Evolutionary conservation across 2,329 filamentous ascomycete species (phyloP).

Genomic region (Talaromyces rugulosus): DNA sequence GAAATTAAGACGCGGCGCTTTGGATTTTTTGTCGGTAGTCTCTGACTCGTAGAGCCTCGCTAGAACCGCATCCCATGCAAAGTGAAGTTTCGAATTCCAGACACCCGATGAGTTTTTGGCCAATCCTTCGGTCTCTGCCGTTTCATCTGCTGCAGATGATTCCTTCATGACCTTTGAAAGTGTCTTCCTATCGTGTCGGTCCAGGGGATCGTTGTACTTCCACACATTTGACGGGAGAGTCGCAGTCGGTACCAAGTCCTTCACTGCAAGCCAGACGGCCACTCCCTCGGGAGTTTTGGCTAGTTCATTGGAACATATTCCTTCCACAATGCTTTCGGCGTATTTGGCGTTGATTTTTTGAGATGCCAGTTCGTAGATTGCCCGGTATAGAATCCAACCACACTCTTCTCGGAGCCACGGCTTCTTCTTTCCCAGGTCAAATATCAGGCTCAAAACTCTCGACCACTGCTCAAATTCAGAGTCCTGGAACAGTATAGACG

Average conservation of each 20-base stretch:
- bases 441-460: constrained; percentile 66
- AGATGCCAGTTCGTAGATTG: constrained; percentile 53
- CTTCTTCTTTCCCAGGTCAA: constrained; percentile 73
- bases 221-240: constrained; percentile 67
- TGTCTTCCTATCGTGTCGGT: constrained; percentile 61
- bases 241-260: constrained; percentile 59
- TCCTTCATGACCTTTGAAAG: constrained; percentile 79
- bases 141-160: constrained; percentile 29
- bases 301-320: constrained; percentile 61
- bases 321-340: constrained; percentile 59
- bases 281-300: constrained; percentile 83
- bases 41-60: constrained; percentile 31
- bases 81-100: constrained; percentile 77
- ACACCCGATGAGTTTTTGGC: constrained; percentile 52
- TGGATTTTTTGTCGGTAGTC: constrained; percentile 24
- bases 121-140: constrained; percentile 23
- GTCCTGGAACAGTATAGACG: constrained; percentile 62
- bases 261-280: constrained; percentile 75
- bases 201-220: constrained; percentile 66
- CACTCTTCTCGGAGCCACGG: constrained; percentile 87
- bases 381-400: constrained; percentile 73
- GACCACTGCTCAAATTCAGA: constrained; percentile 50
- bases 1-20: constrained; percentile 49
- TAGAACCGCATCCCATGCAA: constrained; percentile 83
- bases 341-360: constrained; percentile 42